Conservation (phyloP, 1,284 basidiomycete species). For the Apiotrichum sp. region DNA sequence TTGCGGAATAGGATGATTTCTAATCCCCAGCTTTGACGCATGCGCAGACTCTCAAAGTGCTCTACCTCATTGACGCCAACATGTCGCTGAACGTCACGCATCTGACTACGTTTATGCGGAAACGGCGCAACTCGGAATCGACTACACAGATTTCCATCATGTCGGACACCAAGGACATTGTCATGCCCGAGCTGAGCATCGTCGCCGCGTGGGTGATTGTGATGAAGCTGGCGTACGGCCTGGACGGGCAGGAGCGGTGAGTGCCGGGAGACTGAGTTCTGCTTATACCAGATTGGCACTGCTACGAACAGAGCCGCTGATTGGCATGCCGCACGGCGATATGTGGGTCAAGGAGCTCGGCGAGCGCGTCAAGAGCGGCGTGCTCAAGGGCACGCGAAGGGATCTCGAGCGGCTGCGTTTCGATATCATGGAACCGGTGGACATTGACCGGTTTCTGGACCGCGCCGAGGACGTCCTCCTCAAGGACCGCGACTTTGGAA, state of each 20-base stretch:
- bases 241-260: slow-evolving; percentile 64
- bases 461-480: slow-evolving; percentile 28
- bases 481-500: slow-evolving; percentile 18
- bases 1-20: slow-evolving; percentile 53
- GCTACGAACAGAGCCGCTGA: slow-evolving; percentile 49
- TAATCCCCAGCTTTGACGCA: slow-evolving; percentile 53
- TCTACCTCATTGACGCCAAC: slow-evolving; percentile 32
- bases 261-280: slow-evolving; percentile 14
- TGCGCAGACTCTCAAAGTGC: slow-evolving; percentile 40
- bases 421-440: slow-evolving; percentile 19
- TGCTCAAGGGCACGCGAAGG: slow-evolving; percentile 15
- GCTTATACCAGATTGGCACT: slow-evolving; percentile 12
- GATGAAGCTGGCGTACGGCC: slow-evolving; percentile 74
- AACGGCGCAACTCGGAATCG: slow-evolving; percentile 25
- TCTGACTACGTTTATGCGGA: slow-evolving; percentile 34
- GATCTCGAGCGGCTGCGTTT: slow-evolving; percentile 29
- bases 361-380: slow-evolving; percentile 37
- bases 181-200: slow-evolving; percentile 70
- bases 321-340: slow-evolving; percentile 56
- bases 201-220: slow-evolving; percentile 61
- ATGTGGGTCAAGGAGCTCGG: slow-evolving; percentile 55
- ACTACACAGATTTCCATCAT: not conserved
- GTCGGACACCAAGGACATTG: slow-evolving; percentile 24
- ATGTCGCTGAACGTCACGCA: slow-evolving; percentile 37
- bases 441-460: slow-evolving; percentile 35